These are phyloP conservation scores for Pseudocercospora fijiensis DNA, from an alignment of 2,329 filamentous ascomycete genomes.

Conservation along the genomic window DNA sequence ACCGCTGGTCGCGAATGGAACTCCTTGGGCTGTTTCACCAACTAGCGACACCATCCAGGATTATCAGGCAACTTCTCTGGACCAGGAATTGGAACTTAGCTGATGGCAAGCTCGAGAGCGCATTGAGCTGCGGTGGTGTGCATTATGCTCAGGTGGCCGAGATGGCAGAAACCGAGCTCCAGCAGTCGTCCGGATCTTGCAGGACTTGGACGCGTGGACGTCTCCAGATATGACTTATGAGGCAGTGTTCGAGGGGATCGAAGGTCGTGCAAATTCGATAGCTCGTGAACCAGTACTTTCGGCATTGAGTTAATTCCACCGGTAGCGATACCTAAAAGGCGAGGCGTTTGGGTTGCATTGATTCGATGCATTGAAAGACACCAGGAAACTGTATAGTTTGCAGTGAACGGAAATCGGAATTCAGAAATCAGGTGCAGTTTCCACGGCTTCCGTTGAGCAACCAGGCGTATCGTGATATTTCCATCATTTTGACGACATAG, in stretches of 20 bases:
- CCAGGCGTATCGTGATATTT: not conserved
- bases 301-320: not conserved
- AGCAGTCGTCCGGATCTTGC: not conserved
- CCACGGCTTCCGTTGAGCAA: not conserved
- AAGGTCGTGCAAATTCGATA: not conserved
- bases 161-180: not conserved
- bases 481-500: constrained; percentile 6
- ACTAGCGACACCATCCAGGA: not conserved
- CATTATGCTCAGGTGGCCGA: not conserved
- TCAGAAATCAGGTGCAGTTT: not conserved
- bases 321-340: not conserved
- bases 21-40: not conserved
- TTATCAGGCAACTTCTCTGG: not conserved
- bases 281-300: not conserved
- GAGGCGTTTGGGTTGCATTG: not conserved
- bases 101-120: not conserved
- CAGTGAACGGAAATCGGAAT: not conserved
- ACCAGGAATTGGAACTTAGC: constrained; percentile 3
- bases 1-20: not conserved
- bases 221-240: not conserved
- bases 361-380: not conserved
- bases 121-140: not conserved
- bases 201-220: not conserved
- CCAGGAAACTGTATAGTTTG: not conserved
- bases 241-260: not conserved